These are phyloP conservation scores for Cicer bijugum DNA, from an alignment of 306 rosid species.

Conservation along the genomic window DNA sequence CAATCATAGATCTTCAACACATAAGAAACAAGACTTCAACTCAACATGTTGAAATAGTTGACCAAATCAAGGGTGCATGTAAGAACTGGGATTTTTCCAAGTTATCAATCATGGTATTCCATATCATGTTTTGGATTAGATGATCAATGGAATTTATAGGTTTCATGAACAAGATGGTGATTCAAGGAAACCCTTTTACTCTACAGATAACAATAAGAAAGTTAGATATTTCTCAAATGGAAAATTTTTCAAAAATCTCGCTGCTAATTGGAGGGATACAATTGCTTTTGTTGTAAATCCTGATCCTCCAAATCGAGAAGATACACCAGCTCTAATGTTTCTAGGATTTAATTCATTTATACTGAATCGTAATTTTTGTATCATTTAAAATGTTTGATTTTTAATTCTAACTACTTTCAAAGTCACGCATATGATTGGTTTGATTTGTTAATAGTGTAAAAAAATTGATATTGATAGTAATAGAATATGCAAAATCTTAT, in stretches of 20 bases:
- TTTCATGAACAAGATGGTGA: slow-evolving; percentile 52
- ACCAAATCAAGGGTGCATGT: slow-evolving; percentile 27
- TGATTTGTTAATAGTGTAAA: too few species aligned
- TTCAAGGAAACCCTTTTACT: slow-evolving; percentile 37
- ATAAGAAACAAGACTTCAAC: neutral
- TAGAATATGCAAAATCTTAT: too few species aligned
- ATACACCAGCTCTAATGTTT: slow-evolving; percentile 6
- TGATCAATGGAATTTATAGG: slow-evolving; percentile 45
- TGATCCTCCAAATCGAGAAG: slow-evolving; percentile 21
- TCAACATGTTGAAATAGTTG: neutral
- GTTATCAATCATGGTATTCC: slow-evolving; percentile 10
- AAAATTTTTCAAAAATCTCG: neutral
- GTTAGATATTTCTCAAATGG: slow-evolving; percentile 31
- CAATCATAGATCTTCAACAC: slow-evolving; percentile 49
- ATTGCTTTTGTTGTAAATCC: slow-evolving; percentile 5
- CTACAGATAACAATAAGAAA: slow-evolving; percentile 22
- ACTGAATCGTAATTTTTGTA: too few species aligned
- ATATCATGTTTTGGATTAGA: slow-evolving; percentile 45
- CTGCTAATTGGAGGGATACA: slow-evolving; percentile 44
- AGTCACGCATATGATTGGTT: too few species aligned
- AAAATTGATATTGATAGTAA: too few species aligned
- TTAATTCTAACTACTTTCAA: too few species aligned
- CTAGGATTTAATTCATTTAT: too few species aligned
- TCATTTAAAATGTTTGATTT: too few species aligned
- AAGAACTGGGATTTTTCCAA: slow-evolving; percentile 42